Evolutionary conservation across 2,329 filamentous ascomycete species (phyloP).

Genomic region (Phaeosphaeria sp.): DNA sequence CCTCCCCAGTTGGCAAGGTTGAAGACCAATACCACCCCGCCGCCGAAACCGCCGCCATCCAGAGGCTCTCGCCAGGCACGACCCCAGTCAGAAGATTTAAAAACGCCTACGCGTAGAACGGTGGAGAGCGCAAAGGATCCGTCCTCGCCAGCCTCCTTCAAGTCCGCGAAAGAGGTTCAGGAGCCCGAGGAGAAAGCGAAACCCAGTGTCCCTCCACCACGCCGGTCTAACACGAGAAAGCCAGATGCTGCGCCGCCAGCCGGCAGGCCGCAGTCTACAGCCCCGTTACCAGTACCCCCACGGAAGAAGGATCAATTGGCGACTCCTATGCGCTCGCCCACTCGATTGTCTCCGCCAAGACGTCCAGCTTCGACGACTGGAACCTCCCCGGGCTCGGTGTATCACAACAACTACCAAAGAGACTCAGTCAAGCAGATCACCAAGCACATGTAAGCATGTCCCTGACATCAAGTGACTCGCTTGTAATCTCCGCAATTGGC

Average conservation of each 20-base stretch:
- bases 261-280: constrained; percentile 18
- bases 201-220: constrained; percentile 45
- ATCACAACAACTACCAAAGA: constrained; percentile 50
- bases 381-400: constrained; percentile 34
- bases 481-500: too few relatives aligned
- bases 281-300: constrained; percentile 34
- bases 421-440: constrained; percentile 47
- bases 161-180: constrained; percentile 45
- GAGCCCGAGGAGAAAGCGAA: constrained; percentile 38
- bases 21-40: constrained; percentile 22
- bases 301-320: constrained; percentile 41
- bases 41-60: constrained; percentile 27
- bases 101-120: constrained; percentile 21
- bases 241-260: constrained; percentile 10
- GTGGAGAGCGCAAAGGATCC: constrained; percentile 33
- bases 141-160: constrained; percentile 43
- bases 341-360: constrained; percentile 26
- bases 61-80: constrained; percentile 23
- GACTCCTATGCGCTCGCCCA: constrained; percentile 31
- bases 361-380: constrained; percentile 29
- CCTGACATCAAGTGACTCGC: too few relatives aligned
- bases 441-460: constrained; percentile 49
- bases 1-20: constrained; percentile 27
- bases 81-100: constrained; percentile 32
- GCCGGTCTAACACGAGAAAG: constrained; percentile 34